These are phyloP conservation scores for Phaeolepiota aurea DNA, from an alignment of 768 basidiomycete species.

Conservation along the genomic window DNA sequence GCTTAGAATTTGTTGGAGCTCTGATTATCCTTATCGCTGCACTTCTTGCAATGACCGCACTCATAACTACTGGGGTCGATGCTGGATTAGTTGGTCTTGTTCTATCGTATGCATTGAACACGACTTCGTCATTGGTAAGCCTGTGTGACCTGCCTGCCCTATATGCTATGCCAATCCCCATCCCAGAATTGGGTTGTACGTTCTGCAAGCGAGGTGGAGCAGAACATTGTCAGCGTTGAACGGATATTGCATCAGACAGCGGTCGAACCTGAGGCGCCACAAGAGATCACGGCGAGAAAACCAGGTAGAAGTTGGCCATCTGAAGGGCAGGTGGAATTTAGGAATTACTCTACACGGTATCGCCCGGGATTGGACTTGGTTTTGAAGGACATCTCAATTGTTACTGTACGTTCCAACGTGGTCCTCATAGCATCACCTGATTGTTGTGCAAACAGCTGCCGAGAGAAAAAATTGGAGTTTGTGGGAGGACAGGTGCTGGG, in stretches of 20 bases:
- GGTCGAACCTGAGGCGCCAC: slow-evolving; percentile 65
- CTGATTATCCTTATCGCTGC: slow-evolving; percentile 73
- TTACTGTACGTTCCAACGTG: slow-evolving; percentile 39
- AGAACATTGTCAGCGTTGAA: slow-evolving; percentile 86
- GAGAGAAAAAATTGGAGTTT: slow-evolving; percentile 85
- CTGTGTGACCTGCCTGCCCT: slow-evolving; percentile 1
- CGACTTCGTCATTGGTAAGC: slow-evolving; percentile 72
- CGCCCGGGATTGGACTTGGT: slow-evolving; percentile 74
- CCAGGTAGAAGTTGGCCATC: slow-evolving; percentile 63
- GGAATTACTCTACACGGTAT: slow-evolving; percentile 71
- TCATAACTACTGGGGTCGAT: slow-evolving; percentile 74
- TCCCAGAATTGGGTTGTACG: slow-evolving; percentile 74
- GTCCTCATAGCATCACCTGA: not conserved
- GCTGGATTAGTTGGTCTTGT: slow-evolving; percentile 85
- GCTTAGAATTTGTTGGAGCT: slow-evolving; percentile 79
- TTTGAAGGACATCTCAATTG: slow-evolving; percentile 65
- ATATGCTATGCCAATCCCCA: not conserved
- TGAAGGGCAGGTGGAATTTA: slow-evolving; percentile 70
- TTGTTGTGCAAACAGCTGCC: slow-evolving; percentile 47
- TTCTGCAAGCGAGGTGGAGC: slow-evolving; percentile 81
- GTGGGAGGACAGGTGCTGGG: slow-evolving; percentile 75
- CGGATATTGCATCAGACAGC: slow-evolving; percentile 78
- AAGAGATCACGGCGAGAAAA: slow-evolving; percentile 52
- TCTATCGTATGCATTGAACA: slow-evolving; percentile 76
- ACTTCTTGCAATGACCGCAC: slow-evolving; percentile 53